Percentiles rank a stretch among this genome's conserved stretches.
Conservation (phyloP, 352 stramenopile genomes). For the Globisporangium paddicum region DNA sequence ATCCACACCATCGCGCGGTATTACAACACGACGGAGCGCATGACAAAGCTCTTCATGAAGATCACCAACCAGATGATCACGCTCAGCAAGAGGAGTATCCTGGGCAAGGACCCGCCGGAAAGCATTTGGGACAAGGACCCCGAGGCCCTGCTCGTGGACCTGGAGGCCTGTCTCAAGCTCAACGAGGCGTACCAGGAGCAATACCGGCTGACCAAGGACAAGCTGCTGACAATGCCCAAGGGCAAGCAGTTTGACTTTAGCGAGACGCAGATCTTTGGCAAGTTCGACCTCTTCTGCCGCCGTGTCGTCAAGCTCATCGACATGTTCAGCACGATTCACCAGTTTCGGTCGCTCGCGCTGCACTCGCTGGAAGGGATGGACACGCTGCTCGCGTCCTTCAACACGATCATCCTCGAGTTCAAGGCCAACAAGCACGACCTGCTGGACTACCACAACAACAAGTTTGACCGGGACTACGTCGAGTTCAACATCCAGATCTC, state of each 20-base stretch:
- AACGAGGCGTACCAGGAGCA: conserved; percentile 91
- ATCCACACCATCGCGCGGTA: conserved; percentile 87
- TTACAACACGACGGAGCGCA: conserved; percentile 88
- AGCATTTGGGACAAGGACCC: conserved; percentile 77
- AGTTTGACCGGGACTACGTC: conserved; percentile 93
- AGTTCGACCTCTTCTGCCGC: conserved; percentile 89
- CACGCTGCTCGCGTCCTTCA: conserved; percentile 66
- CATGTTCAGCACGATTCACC: conserved; percentile 90
- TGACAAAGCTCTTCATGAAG: conserved; percentile 91
- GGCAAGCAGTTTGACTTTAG: conserved; percentile 90
- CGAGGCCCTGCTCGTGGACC: conserved; percentile 46
- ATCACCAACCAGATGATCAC: conserved; percentile 90
- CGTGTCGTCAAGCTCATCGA: conserved; percentile 89
- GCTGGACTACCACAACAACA: conserved; percentile 87
- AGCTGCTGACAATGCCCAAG: conserved; percentile 85
- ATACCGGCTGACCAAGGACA: conserved; percentile 87
- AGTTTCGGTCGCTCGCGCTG: conserved; percentile 86
- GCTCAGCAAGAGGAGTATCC: conserved; percentile 67
- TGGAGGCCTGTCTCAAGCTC: conserved; percentile 81
- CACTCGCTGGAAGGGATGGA: conserved; percentile 92
- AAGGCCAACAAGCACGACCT: conserved; percentile 77
- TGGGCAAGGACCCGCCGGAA: conserved; percentile 49
- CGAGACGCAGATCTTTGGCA: conserved; percentile 89
- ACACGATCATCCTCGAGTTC: conserved; percentile 82
- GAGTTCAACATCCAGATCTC: conserved; percentile 93